Percentiles rank a stretch among this genome's conserved stretches.
Evolutionary conservation across 495 filamentous ascomycete genomes (phyloP).

Genomic region (Podospora conica): DNA sequence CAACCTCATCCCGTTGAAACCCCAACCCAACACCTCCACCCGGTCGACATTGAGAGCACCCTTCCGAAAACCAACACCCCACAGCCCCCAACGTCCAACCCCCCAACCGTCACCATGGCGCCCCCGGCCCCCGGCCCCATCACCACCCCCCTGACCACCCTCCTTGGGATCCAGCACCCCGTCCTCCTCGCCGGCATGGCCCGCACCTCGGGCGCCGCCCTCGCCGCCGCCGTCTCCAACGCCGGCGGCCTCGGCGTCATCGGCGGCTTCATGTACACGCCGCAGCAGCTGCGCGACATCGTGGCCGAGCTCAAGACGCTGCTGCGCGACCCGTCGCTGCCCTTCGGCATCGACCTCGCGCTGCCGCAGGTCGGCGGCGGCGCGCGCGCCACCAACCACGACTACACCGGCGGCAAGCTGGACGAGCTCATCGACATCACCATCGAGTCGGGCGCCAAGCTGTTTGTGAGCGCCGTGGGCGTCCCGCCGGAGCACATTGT

Average conservation of each 20-base stretch:
- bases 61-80: background rate
- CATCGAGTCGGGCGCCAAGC: slow-evolving; percentile 65
- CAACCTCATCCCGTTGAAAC: too few relatives aligned
- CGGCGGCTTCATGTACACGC: slow-evolving; percentile 82
- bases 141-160: slow-evolving; percentile 66
- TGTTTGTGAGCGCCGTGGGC: slow-evolving; percentile 81
- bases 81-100: background rate
- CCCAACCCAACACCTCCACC: too few relatives aligned
- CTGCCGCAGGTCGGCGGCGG: slow-evolving; percentile 75
- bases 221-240: slow-evolving; percentile 82
- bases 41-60: too few relatives aligned
- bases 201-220: slow-evolving; percentile 63
- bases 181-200: slow-evolving; percentile 89
- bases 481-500: slow-evolving; percentile 66
- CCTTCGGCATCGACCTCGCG: slow-evolving; percentile 84
- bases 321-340: slow-evolving; percentile 54
- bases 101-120: background rate
- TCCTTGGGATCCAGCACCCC: slow-evolving; percentile 73
- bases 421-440: slow-evolving; percentile 77
- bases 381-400: slow-evolving; percentile 82
- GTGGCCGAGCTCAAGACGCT: slow-evolving; percentile 74
- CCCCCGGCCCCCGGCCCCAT: slow-evolving; percentile 40
- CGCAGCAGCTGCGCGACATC: slow-evolving; percentile 67
- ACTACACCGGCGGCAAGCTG: slow-evolving; percentile 80
- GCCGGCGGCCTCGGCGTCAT: slow-evolving; percentile 81